Conservation (phyloP, 495 filamentous ascomycete genomes). For the Podospora didyma region DNA sequence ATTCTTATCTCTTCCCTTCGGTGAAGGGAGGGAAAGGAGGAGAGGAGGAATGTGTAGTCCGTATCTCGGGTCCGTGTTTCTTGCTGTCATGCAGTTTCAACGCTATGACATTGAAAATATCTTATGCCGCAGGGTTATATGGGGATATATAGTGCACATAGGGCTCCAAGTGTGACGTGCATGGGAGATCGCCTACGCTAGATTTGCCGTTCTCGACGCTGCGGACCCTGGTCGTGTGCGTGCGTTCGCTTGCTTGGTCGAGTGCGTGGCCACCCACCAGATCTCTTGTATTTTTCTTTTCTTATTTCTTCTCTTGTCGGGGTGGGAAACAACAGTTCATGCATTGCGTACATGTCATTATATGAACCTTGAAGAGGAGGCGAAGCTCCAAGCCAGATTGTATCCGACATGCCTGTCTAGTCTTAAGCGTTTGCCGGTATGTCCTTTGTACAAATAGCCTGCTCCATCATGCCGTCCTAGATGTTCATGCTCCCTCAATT, state of each 20-base stretch:
- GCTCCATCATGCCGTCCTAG: not conserved
- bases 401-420: not conserved
- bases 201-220: not conserved
- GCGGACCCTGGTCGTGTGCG: not conserved
- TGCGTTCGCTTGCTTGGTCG: not conserved
- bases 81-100: not conserved
- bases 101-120: not conserved
- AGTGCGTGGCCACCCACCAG: too few species aligned
- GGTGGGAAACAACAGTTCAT: not conserved
- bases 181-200: constrained; percentile 7
- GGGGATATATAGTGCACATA: not conserved
- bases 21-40: too few species aligned
- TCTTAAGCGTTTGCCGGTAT: not conserved
- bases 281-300: not conserved
- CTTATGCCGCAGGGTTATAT: not conserved
- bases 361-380: too few species aligned
- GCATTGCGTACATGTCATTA: too few species aligned
- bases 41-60: too few species aligned
- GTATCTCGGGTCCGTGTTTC: too few species aligned
- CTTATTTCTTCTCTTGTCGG: not conserved
- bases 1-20: too few species aligned
- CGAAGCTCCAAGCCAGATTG: too few species aligned
- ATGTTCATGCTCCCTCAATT: not conserved
- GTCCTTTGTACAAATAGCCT: not conserved
- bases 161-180: constrained; percentile 4